Base-by-base conservation (phyloP, 2,329 filamentous ascomycete genomes). In the Lasiodiplodia sp. region DNA sequence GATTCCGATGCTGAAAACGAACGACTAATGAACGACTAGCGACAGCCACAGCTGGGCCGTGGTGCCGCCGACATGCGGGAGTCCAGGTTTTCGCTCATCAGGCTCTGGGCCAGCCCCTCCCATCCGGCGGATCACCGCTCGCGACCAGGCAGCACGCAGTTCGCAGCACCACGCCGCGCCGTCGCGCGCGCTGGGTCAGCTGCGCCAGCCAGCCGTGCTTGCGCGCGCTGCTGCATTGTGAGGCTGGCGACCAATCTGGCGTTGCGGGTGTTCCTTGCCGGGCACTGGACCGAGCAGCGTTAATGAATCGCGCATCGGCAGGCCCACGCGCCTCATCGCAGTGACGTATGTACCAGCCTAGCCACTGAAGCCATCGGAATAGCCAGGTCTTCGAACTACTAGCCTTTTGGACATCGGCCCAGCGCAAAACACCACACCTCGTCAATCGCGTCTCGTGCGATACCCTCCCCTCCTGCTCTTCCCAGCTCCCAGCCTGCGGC, bases 1-100 rank as follows among this genome's bases (percentile, higher is more conserved):
- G 52, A 66, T 66, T 64, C 31, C 60, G 63, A 66, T 66, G 63
- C 63, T 66, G 34, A 56, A 66, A 66, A 66, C 63, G 63, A 55
- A 66, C 31, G 31, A 34, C 31, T 34, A 34, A 34, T 34, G 31
- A 34, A 34, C 31, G 31, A 34, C 44, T 66, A 66, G 63, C 63
- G 56, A 51, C 63, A 66, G 63, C 63, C 63, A 66, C 63, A 57
- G 51, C 51, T 53, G 60, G 31, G 60, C 60, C 47, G 47, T 47
- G 44, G 52, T 64, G 60, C 52, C 60, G 60, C 60, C 47, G 44
- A 31, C 47, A 34, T 49, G 40, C 34, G 58, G 47, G 57, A 25
- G 44, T 47, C 60, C 60, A 47, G 60, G 60, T 64, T 64, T 63
- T 64, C 52, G 31, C 60, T 34, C 31, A 34, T 34, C 31, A 34